Evolutionary conservation across 768 basidiomycete genomes (phyloP), one percentile per base, ranked within the genome.

Genomic region (Hydnomerulius pinastri): DNA sequence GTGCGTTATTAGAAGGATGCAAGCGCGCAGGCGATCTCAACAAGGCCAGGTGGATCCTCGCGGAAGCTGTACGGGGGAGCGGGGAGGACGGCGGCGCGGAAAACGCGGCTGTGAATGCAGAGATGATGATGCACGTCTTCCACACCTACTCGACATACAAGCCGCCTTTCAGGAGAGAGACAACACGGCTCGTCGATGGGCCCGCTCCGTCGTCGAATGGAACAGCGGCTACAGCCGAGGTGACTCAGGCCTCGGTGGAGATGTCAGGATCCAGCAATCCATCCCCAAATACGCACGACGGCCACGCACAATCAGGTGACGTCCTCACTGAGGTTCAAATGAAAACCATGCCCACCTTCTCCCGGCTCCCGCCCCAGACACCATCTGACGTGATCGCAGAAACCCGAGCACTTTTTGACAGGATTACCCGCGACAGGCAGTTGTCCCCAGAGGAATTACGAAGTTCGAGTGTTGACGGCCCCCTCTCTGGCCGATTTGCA

Each of bases 11-110:
- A 50, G 91, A 97, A 56, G 93, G 92, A 2, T 87, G 91, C 28
- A 97, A 92, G 67, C 77, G 92, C 6, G 72, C 85, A 2, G 93
- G 95, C 0, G 96, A 98, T 65, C 69, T 99, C 18, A 75, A 78
- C 3, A 77, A 92, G 41, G 85, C 86, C 21, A 76, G 95, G 57
- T 98, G 94, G 95, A 86, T 98, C 51, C 73, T 98, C 46, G 90
- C 87, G 1, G 93, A 97, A 72, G 82, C 92, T 70, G 72, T 57
- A 46, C 62, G 51, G 41, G 63, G 38, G 18, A 29, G 32, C 35
- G 43, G 66, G 45, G 48, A 53, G 8, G 61, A 59, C 17, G 54
- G 51, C 23, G 64, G 42, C 28, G 46, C 10, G 40, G 64, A 48
- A 25, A 67, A 64, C 15, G 71, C 81, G 21, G 33, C 61, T 30